Conservation (phyloP, 306 rosid species). For the Casuarina equisetifolia region DNA sequence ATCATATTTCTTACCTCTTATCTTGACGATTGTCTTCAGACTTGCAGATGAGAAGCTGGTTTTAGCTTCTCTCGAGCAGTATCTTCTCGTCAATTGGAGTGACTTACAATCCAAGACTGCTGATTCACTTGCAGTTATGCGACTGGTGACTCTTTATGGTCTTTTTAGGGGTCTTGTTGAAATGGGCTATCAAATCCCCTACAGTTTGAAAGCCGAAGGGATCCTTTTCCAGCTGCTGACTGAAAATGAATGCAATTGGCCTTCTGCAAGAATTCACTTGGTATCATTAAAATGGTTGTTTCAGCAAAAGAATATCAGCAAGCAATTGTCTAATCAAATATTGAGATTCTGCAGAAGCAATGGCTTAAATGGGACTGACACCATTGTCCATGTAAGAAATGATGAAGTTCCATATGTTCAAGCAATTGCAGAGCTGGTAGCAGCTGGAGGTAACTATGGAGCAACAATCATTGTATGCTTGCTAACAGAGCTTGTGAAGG, state of each 20-base stretch:
- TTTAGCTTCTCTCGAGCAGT: conserved; percentile 80
- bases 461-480: conserved; percentile 63
- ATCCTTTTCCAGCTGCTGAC: conserved; percentile 61
- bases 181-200: conserved; percentile 52
- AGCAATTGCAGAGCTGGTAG: conserved; percentile 70
- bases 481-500: conserved; percentile 58
- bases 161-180: conserved; percentile 66
- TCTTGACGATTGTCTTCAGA: conserved; percentile 43
- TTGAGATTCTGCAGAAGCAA: conserved; percentile 63
- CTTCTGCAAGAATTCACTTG: conserved; percentile 65
- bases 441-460: conserved; percentile 64
- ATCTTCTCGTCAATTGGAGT: conserved; percentile 59
- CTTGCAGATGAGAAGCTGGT: conserved; percentile 88
- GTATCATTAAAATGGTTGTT: conserved; percentile 85
- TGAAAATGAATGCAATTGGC: conserved; percentile 68
- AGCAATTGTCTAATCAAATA: conserved; percentile 60
- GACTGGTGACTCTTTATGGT: conserved; percentile 72
- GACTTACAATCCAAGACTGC: conserved; percentile 38
- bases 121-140: conserved; percentile 44
- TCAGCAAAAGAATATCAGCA: conserved; percentile 68
- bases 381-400: conserved; percentile 33
- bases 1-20: conserved; percentile 27
- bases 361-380: conserved; percentile 36
- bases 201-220: conserved; percentile 76
- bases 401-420: conserved; percentile 40